A percentile compares a stretch with the other conserved stretches of the same genome.
phyloP scores from a whole-genome alignment of 2,329 filamentous ascomycete species.

The Penicillium capsulatum region DNA sequence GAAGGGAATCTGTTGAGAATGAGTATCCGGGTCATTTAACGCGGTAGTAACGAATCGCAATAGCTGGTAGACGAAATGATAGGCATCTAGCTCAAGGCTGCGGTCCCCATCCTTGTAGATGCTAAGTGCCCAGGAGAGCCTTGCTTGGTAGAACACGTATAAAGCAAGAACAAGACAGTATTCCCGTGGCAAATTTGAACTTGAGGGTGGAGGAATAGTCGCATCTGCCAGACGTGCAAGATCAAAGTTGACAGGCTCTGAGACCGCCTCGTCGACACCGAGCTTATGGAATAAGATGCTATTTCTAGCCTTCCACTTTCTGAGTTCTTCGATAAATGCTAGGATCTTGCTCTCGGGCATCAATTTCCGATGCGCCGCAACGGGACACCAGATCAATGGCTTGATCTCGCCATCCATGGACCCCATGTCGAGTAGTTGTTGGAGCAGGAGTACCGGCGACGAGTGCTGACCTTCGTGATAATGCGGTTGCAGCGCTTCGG shows the following conservation, averaged over 20 bases:
- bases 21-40: background rate
- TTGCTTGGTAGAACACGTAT: constrained; percentile 9
- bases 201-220: constrained; percentile 1
- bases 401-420: constrained; percentile 9
- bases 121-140: constrained; percentile 8
- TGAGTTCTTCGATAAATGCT: constrained; percentile 1
- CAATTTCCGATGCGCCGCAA: constrained; percentile 1
- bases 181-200: background rate
- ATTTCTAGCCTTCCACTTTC: constrained; percentile 5
- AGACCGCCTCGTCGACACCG: background rate
- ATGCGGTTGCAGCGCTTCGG: constrained; percentile 1
- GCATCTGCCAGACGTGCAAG: constrained; percentile 1
- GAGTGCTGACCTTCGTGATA: background rate
- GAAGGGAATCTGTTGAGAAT: background rate
- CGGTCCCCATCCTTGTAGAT: constrained; percentile 3
- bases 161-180: constrained; percentile 5
- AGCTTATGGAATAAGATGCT: constrained; percentile 2
- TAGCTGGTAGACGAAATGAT: constrained; percentile 6
- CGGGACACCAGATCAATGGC: constrained; percentile 7
- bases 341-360: constrained; percentile 4
- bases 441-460: constrained; percentile 2
- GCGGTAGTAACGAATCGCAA: constrained; percentile 5
- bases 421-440: constrained; percentile 10
- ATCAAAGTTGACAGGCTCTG: constrained; percentile 1
- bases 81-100: constrained; percentile 6